Evolutionary conservation across 495 filamentous ascomycete species (phyloP), one percentile per base, ranked within the genome.

Genomic region (Hypomontagnella submonticulosa): DNA sequence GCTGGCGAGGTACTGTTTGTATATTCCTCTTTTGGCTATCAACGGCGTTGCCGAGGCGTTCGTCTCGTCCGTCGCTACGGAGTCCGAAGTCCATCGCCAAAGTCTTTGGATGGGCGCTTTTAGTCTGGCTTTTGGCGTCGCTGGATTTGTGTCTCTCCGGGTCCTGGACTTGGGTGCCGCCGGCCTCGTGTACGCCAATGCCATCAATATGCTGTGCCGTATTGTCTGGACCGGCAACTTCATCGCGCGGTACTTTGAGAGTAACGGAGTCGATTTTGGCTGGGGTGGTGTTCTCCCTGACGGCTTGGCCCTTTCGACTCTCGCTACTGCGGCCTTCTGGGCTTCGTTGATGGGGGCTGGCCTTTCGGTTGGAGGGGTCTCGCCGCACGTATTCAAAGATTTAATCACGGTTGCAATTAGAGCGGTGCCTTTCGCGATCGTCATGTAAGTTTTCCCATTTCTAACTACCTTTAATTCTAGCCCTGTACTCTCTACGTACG

Each of bases 1-100:
- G 4, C 80, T 99, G 8, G 84, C 90, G 0, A 81, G 83, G 0
- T 99, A 97, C 77, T 93, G 90, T 76, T 91, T 90, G 71, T 97
- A 97, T 73, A 92, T 99, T 60, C 95, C 95, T 12, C 84, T 98
- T 4, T 80, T 99, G 0, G 96, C 93, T 1, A 75, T 96, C 62
- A 99, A 99, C 71, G 95, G 95, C 38, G 87, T 97, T 27, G 85
- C 88, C 1, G 95, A 99, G 77, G 92, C 94, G 0, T 98, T 98
- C 61, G 92, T 98, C 9, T 87, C 92, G 5, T 90, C 90, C 18
- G 89, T 94, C 16, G 93, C 95, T 0, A 88, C 81, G 4, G 77
- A 88, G 53, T 62, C 75, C 1, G 82, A 97, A 48, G 83, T 99
- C 12, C 84, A 89, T 30, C 73, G 65, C 3, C 95, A 99, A 76